Evolutionary conservation across 2,329 filamentous ascomycete genomes (phyloP).

Genomic region (Plenodomus lindquistii): DNA sequence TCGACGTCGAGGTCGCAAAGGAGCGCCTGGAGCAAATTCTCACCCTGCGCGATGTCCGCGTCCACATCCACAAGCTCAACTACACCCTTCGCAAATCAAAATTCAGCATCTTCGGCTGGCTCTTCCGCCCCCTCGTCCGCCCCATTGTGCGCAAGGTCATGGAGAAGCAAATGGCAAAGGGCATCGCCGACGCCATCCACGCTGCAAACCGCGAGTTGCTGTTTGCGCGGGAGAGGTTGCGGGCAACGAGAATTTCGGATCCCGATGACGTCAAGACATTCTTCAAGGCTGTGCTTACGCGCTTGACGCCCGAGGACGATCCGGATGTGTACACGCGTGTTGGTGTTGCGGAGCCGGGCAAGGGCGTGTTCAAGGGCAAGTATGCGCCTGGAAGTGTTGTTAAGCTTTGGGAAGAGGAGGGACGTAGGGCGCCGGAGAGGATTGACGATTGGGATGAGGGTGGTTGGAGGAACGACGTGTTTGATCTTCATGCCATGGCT

Average conservation of each 20-base stretch:
- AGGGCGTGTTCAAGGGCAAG: constrained; percentile 75
- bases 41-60: constrained; percentile 72
- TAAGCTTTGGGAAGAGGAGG: constrained; percentile 87
- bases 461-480: constrained; percentile 87
- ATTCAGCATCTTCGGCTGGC: constrained; percentile 77
- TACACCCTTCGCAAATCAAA: constrained; percentile 76
- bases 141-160: constrained; percentile 79
- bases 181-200: constrained; percentile 71
- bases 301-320: constrained; percentile 72
- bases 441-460: constrained; percentile 73
- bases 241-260: constrained; percentile 81
- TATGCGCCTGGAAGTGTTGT: constrained; percentile 90
- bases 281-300: constrained; percentile 76
- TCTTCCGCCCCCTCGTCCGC: constrained; percentile 81
- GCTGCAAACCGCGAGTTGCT: constrained; percentile 82
- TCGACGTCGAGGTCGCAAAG: constrained; percentile 82
- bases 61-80: constrained; percentile 83
- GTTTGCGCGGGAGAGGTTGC: constrained; percentile 81
- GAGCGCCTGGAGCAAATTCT: constrained; percentile 81
- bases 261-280: constrained; percentile 82
- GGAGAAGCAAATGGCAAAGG: constrained; percentile 74
- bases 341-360: constrained; percentile 65
- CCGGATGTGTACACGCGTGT: constrained; percentile 76
- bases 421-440: constrained; percentile 67
- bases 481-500: constrained; percentile 57